Base-by-base conservation (phyloP, 202 grass and related monocot species). In the Elaeis oleifera region DNA sequence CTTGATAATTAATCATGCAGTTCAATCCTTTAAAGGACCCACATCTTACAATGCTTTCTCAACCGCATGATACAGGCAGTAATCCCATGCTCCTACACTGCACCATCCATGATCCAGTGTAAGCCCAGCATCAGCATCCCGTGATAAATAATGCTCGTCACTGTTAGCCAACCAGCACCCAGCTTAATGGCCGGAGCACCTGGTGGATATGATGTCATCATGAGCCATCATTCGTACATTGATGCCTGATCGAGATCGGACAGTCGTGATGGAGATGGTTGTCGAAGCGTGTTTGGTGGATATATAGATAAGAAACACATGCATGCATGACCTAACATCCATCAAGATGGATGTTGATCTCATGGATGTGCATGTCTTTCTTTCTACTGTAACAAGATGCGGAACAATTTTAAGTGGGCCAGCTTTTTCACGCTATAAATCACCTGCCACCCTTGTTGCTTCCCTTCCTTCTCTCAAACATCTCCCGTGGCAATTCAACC, bases 171-270 rank as follows among this genome's bases (percentile, higher is more conserved):
- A 79, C 77, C 68, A 85, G 64, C 69, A 62, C 64, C 36, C n/a
- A 54, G 29, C 61, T 74, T 48, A 84, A 95, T 87, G 90, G 83
- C 23, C 53, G 63, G 65, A 87, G 83, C 83, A 87, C 90, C 86
- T 72, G 80, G 23, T 59, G 70, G 70, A 32, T 26, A 44, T 75
- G 78, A 69, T 79, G 83, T 74, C 71, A 67, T 58, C 59, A 39
- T 49, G 55, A 22, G 59, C 74, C 57, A 65, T 69, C 65, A 56
- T 23, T 29, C 5, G 14, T 6, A 4, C n/a, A 9, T 60, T 54
- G 54, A 73, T 74, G 51, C 72, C 72, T 78, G 90, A 83, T 78
- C 25, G 20, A 59, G 67, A 89, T 66, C 67, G 63, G 55, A 58
- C 74, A 57, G 48, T 50, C 70, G 59, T 20, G 51, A 71, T 88